Base-by-base conservation (phyloP, 805 yeast species). In the Ogataea zsoltii region DNA sequence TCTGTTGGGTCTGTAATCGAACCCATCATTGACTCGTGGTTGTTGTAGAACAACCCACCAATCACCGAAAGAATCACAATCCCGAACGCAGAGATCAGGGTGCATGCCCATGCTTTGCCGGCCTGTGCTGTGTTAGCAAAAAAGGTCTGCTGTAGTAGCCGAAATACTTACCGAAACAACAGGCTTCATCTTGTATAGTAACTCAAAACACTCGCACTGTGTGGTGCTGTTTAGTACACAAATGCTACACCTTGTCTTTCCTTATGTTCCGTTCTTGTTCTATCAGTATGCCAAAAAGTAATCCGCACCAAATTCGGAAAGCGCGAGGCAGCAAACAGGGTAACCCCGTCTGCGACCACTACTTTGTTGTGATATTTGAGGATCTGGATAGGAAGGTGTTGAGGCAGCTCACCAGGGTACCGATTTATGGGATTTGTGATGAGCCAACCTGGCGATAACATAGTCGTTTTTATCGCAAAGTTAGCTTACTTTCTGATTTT, bases 81-180 rank as follows among this genome's bases (percentile, higher is more conserved):
- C 47, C 95, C 99, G 65, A 92, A 92, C 13, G 94, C 90, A 40
- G 97, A 90, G 36, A 94, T 74, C 33, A 92, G 77, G 36, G 98
- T 92, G 66, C 99, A 92, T 67, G 88, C 89, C 88, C 96, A 92
- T 18, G 99, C 98, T 61, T 88, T 83, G 21, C 82, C 87, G 39
- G 94, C 72, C 86, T 82, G 42, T 35, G 10, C 10, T 34, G 37
- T 42, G 26, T 38, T 38, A 38, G 41, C 28, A 16, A 11, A 15
- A 11, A 15, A 13, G 4, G 25, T 14, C 30, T 33, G 25, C 16
- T 9, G 2, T 9, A n/a, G 7, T 3, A 15, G 12, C n/a, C 17
- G 6, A 12, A 12, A 15, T 25, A 58, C 65, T 42, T 60, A 62
- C 66, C 17, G 65, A 56, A 51, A 62, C 67, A 50, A 61, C 63